Conservation (phyloP, 1,284 basidiomycete species). For the Ceratorhiza oryzae-sativae region DNA sequence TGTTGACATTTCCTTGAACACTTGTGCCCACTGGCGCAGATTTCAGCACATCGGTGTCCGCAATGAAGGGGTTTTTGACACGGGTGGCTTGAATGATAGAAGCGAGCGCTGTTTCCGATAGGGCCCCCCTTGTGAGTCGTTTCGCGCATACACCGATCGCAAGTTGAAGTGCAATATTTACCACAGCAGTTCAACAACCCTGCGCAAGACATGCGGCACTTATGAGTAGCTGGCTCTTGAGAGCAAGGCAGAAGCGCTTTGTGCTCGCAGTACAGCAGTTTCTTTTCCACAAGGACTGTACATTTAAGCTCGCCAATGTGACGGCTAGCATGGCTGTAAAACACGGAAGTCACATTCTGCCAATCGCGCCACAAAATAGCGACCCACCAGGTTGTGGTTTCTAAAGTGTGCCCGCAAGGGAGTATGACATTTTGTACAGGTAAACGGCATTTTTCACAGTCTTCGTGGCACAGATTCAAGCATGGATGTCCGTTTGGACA, state of each 20-base stretch:
- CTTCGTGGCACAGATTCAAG: constrained; percentile 48
- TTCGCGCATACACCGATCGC: constrained; percentile 58
- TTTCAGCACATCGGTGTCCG: constrained; percentile 61
- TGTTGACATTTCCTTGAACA: constrained; percentile 58
- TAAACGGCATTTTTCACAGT: constrained; percentile 65
- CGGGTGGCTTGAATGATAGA: constrained; percentile 56
- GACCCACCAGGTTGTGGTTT: constrained; percentile 62
- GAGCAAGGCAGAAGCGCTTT: constrained; percentile 57
- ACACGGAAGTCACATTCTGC: neutral
- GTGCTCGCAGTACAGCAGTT: constrained; percentile 67
- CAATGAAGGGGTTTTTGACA: constrained; percentile 66
- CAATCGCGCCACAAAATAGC: neutral
- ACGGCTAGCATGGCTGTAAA: neutral
- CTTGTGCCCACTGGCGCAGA: constrained; percentile 60
- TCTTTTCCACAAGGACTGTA: constrained; percentile 54
- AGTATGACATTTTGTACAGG: constrained; percentile 58
- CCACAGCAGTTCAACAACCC: constrained; percentile 65
- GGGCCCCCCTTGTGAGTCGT: constrained; percentile 52
- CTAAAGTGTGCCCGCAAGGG: constrained; percentile 66
- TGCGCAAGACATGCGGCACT: constrained; percentile 58
- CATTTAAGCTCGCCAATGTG: constrained; percentile 51
- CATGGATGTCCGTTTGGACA: constrained; percentile 70
- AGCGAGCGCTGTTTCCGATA: constrained; percentile 45
- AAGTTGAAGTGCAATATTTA: constrained; percentile 58
- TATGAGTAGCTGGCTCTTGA: constrained; percentile 52